Conservation (phyloP, 1,284 basidiomycete species). For the Austroboletus novae-zelandiae region DNA sequence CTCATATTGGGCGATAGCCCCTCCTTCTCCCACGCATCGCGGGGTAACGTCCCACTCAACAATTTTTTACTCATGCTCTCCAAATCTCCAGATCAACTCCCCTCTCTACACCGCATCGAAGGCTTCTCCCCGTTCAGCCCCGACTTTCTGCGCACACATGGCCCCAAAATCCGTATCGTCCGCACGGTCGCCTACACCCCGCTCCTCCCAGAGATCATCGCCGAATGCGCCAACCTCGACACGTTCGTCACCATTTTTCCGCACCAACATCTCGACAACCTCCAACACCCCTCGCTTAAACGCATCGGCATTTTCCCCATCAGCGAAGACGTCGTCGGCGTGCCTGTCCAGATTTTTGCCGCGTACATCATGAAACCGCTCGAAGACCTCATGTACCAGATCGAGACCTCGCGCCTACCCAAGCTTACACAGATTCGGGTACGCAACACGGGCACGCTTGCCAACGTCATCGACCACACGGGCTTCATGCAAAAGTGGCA, state of each 20-base stretch:
- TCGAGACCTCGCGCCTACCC: slow-evolving; percentile 38
- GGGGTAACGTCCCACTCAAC: slow-evolving; percentile 38
- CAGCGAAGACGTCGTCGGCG: slow-evolving; percentile 27
- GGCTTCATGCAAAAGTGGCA: slow-evolving; percentile 38
- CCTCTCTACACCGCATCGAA: slow-evolving; percentile 40
- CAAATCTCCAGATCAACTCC: slow-evolving; percentile 33
- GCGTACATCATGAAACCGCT: slow-evolving; percentile 39
- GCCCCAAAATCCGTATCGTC: slow-evolving; percentile 38
- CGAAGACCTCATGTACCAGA: slow-evolving; percentile 35
- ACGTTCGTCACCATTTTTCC: slow-evolving; percentile 38
- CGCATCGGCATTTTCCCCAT: slow-evolving; percentile 36
- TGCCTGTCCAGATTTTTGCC: slow-evolving; percentile 29
- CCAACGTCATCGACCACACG: slow-evolving; percentile 32
- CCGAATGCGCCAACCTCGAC: slow-evolving; percentile 38
- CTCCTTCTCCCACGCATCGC: slow-evolving; percentile 37
- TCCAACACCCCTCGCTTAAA: slow-evolving; percentile 27
- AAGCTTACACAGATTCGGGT: slow-evolving; percentile 38
- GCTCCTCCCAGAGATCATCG: slow-evolving; percentile 35
- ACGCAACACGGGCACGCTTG: slow-evolving; percentile 38
- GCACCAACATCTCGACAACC: slow-evolving; percentile 29
- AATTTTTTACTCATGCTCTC: slow-evolving; percentile 37
- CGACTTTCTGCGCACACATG: slow-evolving; percentile 39
- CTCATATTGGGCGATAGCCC: slow-evolving; percentile 40
- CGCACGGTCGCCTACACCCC: slow-evolving; percentile 35
- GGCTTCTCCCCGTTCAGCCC: slow-evolving; percentile 40